Evolutionary conservation across 768 basidiomycete genomes (phyloP), one percentile per base, ranked within the genome.

Genomic region (Podaxis carcinomalis): DNA sequence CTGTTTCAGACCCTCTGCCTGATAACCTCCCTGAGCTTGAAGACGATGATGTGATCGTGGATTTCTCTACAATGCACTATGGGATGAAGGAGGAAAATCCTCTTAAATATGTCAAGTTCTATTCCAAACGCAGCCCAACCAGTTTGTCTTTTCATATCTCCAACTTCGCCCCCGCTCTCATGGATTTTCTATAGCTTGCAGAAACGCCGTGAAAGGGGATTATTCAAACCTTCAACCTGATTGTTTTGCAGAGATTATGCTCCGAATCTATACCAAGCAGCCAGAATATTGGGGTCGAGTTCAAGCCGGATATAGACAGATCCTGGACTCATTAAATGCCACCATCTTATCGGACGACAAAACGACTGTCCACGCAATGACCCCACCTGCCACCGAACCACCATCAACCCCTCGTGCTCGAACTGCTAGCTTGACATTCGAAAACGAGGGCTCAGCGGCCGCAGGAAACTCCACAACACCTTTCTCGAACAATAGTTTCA

Each of bases 41-140:
- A 14, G 71, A 73, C 0, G 69, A 77, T 4, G 81, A 90, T 56
- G 77, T 93, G 32, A 82, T 88, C 42, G 88, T 93, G 21, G 82
- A 86, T 53, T 75, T 85, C 13, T 71, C 84, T 1, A 66, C 69
- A n/a, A 78, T 93, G 79, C 92, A 93, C 68, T 88, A 89, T 66
- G 92, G 92, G 2, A 90, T 88, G 84, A 77, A 81, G 64, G 82
- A 84, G 47, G 70, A 75, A 63, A 90, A 90, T 65, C 92, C 92
- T 1, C 68, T 93, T 50, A 80, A 87, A 49, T 78, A 73, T 14
- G 83, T 92, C 56, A 83, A 79, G 68, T 94, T 93, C 67, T 93
- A 92, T 66, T 83, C 85, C 0, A 92, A 92, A 70, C 74, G 77
- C 13, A 76, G 80, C 16, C 83, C 83, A 0, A 71, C 86, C 59